phyloP scores from a whole-genome alignment of 805 yeast genomes.

The Candida chilensis region DNA sequence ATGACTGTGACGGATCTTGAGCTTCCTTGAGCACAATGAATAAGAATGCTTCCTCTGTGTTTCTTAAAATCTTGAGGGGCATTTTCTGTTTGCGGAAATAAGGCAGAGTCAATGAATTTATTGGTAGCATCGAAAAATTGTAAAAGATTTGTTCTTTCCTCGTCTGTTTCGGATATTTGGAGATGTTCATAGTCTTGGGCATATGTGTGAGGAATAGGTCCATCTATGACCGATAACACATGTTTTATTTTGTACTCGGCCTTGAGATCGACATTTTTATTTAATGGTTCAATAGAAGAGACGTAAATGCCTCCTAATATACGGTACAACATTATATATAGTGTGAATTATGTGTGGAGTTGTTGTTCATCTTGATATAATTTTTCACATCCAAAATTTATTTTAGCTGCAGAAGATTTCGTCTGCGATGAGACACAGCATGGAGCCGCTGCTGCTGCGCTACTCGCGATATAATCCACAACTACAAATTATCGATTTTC shows the following conservation, averaged over 20 bases:
- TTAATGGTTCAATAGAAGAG: slow-evolving; percentile 63
- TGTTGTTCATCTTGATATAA: too few relatives aligned
- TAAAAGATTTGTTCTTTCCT: slow-evolving; percentile 55
- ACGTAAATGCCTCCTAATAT: slow-evolving; percentile 75
- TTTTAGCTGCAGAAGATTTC: too few relatives aligned
- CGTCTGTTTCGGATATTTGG: slow-evolving; percentile 70
- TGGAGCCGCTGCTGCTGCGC: too few relatives aligned
- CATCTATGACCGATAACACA: slow-evolving; percentile 62
- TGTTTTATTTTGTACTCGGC: slow-evolving; percentile 53
- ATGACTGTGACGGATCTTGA: slow-evolving; percentile 38
- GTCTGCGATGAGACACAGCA: too few relatives aligned
- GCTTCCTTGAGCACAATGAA: slow-evolving; percentile 46
- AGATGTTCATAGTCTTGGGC: slow-evolving; percentile 36
- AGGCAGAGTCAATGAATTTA: slow-evolving; percentile 56
- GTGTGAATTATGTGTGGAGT: too few relatives aligned
- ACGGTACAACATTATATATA: too few relatives aligned
- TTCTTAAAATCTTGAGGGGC: slow-evolving; percentile 8
- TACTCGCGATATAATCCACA: too few relatives aligned
- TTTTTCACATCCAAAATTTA: too few relatives aligned
- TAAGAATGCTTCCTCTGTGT: slow-evolving; percentile 33
- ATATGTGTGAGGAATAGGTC: slow-evolving; percentile 47
- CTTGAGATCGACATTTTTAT: slow-evolving; percentile 39
- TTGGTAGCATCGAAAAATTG: slow-evolving; percentile 53
- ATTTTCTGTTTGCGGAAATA: slow-evolving; percentile 28
- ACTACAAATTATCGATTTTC: too few relatives aligned